Base-by-base conservation (phyloP, 2,329 filamentous ascomycete genomes). In the Zarea fungicola region DNA sequence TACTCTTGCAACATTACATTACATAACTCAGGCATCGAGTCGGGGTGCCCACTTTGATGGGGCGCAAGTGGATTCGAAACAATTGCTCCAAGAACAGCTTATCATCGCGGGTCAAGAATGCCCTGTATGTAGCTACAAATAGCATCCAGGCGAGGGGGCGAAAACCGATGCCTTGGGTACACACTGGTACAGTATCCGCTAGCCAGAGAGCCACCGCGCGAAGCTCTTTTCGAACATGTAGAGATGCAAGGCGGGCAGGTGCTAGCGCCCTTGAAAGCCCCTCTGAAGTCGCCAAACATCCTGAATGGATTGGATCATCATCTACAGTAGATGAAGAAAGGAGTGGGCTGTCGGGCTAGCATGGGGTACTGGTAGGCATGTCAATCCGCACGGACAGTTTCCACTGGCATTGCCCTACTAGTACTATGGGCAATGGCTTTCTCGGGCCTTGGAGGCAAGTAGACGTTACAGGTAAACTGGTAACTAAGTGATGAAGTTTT, bases 301-400 rank as follows among this genome's bases (percentile, higher is more conserved):
- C n/a, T 14, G 43, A 18, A 46, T n/a, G n/a, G 35, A 46, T 45
- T 44, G 26, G 14, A 22, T 22, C n/a, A 6, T 22, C n/a, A 6
- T 36, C 5, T 4, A 18, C 16, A 5, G 42, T 16, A 37, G 42
- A 46, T 46, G 42, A 37, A 45, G 23, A 35, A 23, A 22, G 25
- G 32, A 14, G 42, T 35, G 28, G 41, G 14, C 31, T 35, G 42
- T 11, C 19, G 29, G 42, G 23, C 31, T 3, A 44, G 16, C 29
- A 34, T 34, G 42, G 42, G 42, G n/a, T n/a, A n/a, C n/a, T n/a
- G 11, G 34, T 39, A 26, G 43, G 13, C 43, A 29, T 29, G 35
- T n/a, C 19, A 32, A 32, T 10, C 19, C 35, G 44, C 44, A 47
- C 44, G 35, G 44, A 47, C 44, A 23, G 18, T 31, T n/a, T n/a